A percentile compares a stretch with the other conserved stretches of the same genome.
Conservation (phyloP, 1,284 basidiomycete genomes). For the Malassezia pachydermatis region DNA sequence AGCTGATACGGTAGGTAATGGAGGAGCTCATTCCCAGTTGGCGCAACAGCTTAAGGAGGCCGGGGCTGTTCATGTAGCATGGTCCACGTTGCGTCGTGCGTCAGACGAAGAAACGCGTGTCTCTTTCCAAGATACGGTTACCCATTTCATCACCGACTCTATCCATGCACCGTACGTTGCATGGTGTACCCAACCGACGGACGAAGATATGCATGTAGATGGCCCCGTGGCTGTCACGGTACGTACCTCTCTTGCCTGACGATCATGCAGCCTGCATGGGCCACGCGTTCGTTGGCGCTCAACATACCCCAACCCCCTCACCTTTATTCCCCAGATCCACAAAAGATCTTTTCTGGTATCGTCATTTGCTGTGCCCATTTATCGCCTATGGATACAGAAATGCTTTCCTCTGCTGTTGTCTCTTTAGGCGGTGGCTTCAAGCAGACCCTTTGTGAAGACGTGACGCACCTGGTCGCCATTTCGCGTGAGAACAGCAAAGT, state of each 20-base stretch:
- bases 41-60: background rate
- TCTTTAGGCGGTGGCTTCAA: conserved; percentile 74
- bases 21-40: background rate
- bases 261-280: conserved; percentile 33
- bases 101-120: no score
- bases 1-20: background rate
- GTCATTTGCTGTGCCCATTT: conserved; percentile 56
- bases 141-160: conserved; percentile 13
- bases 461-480: conserved; percentile 68
- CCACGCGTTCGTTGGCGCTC: conserved; percentile 23
- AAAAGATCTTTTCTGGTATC: conserved; percentile 69
- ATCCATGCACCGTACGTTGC: background rate
- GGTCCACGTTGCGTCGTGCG: background rate
- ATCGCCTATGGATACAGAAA: conserved; percentile 59
- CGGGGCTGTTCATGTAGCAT: background rate
- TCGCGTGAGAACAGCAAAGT: conserved; percentile 20
- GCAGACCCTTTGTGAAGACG: conserved; percentile 63
- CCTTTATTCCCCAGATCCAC: conserved; percentile 64
- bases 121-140: conserved; percentile 4
- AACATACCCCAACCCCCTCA: conserved; percentile 37
- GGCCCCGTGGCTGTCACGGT: conserved; percentile 14
- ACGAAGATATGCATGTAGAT: background rate
- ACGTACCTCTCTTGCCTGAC: background rate
- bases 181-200: background rate
- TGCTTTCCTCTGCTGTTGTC: conserved; percentile 61